These are phyloP conservation scores for Hamamelis virginiana DNA, from an alignment of 164 flowering plant species.

Conservation along the genomic window DNA sequence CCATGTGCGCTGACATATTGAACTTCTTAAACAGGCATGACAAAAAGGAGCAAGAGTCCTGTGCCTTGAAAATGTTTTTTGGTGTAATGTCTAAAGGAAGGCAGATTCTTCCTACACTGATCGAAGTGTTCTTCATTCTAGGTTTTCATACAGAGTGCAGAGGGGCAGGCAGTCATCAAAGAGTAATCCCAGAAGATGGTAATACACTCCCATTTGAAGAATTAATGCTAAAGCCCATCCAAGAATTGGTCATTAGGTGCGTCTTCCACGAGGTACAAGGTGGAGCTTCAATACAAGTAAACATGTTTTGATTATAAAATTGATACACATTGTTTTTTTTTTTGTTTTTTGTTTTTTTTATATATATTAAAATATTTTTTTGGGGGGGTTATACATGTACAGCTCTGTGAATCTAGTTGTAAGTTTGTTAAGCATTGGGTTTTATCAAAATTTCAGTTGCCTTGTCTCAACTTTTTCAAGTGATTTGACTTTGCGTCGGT, in stretches of 20 bases:
- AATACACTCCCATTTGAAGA: not conserved
- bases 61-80: not conserved
- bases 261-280: not conserved
- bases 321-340: not conserved
- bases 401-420: conserved; percentile 8
- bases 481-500: not conserved
- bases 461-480: not conserved
- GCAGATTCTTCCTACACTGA: not conserved
- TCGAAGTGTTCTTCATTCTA: not conserved
- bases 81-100: not conserved
- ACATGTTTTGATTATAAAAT: not conserved
- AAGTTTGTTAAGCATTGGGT: not conserved
- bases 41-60: not conserved
- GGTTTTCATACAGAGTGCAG: not conserved
- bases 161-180: not conserved
- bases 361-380: no score
- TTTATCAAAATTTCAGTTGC: not conserved
- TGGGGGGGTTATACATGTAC: conserved; percentile 13
- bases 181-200: not conserved
- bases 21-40: not conserved
- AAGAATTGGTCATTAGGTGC: not conserved
- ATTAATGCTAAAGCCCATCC: not conserved
- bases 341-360: not conserved
- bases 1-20: not conserved
- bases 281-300: not conserved